Evolutionary conservation across 768 basidiomycete genomes (phyloP).

Genomic region (Serendipita sp.): DNA sequence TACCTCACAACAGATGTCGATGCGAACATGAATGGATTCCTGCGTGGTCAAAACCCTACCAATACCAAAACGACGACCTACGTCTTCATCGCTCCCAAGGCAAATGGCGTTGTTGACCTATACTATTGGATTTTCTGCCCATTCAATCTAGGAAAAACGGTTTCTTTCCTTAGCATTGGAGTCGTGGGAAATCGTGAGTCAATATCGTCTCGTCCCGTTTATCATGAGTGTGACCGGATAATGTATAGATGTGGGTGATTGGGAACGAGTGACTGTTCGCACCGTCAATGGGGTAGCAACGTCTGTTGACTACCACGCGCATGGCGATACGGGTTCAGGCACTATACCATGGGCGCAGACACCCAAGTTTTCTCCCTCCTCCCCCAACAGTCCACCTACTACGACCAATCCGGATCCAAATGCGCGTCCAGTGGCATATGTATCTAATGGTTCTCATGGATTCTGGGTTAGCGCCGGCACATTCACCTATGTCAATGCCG

Average conservation of each 20-base stretch:
- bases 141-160: slow-evolving; percentile 7
- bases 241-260: slow-evolving; percentile 3
- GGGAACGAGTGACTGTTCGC: slow-evolving; percentile 9
- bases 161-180: not conserved
- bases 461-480: slow-evolving; percentile 6
- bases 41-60: slow-evolving; percentile 7
- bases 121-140: slow-evolving; percentile 9
- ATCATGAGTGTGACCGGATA: not conserved
- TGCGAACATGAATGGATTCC: slow-evolving; percentile 3
- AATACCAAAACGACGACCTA: not conserved
- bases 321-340: slow-evolving; percentile 6
- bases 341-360: slow-evolving; percentile 7
- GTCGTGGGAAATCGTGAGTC: slow-evolving; percentile 5
- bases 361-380: not conserved
- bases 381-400: not conserved
- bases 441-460: slow-evolving; percentile 8
- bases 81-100: slow-evolving; percentile 10
- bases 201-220: not conserved
- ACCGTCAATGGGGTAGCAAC: slow-evolving; percentile 9
- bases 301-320: slow-evolving; percentile 9
- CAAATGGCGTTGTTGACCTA: slow-evolving; percentile 9
- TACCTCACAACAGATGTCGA: slow-evolving; percentile 6
- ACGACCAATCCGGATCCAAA: not conserved
- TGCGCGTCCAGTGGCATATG: slow-evolving; percentile 8
- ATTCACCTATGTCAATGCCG: slow-evolving; percentile 8